A percentile compares a stretch with the other conserved stretches of the same genome.
Conservation (phyloP, 116 monocot genomes). For the Thalassia testudinum region DNA sequence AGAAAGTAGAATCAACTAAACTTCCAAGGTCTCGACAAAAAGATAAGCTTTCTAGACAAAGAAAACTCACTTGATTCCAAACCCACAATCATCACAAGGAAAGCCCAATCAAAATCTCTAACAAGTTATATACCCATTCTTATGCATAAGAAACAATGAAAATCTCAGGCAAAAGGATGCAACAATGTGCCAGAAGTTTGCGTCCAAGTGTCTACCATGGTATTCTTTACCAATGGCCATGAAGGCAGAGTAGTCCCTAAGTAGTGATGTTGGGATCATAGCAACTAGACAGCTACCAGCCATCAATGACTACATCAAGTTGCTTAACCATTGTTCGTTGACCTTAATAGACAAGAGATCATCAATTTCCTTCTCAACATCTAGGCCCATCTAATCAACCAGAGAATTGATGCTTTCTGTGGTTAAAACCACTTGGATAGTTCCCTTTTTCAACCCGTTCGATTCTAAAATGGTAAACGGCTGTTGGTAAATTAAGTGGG, state of each 20-base stretch:
- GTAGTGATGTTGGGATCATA: constrained; percentile 73
- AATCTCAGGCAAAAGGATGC: too few species aligned
- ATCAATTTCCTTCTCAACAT: constrained; percentile 71
- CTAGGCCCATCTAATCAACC: constrained; percentile 52
- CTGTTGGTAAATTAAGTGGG: constrained; percentile 50
- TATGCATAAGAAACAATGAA: too few species aligned
- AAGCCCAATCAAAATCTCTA: too few species aligned
- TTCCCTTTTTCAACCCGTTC: constrained; percentile 57
- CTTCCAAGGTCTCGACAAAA: too few species aligned
- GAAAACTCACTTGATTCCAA: too few species aligned
- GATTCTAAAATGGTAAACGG: constrained; percentile 20
- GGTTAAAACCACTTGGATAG: constrained; percentile 57
- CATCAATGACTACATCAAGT: constrained; percentile 54
- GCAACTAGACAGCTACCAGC: constrained; percentile 65
- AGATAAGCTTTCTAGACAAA: too few species aligned
- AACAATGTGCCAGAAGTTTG: too few species aligned
- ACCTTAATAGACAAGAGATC: constrained; percentile 65
- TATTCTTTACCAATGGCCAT: constrained; percentile 83
- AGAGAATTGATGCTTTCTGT: constrained; percentile 56
- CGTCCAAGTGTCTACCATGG: too few species aligned
- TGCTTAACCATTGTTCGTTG: constrained; percentile 67
- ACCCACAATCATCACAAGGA: too few species aligned
- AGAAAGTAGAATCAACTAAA: too few species aligned
- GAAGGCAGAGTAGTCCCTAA: constrained; percentile 84
- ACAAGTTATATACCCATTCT: too few species aligned